These are phyloP conservation scores for Gardenia jasminoides DNA, from an alignment of 257 asterid species.

Conservation along the genomic window DNA sequence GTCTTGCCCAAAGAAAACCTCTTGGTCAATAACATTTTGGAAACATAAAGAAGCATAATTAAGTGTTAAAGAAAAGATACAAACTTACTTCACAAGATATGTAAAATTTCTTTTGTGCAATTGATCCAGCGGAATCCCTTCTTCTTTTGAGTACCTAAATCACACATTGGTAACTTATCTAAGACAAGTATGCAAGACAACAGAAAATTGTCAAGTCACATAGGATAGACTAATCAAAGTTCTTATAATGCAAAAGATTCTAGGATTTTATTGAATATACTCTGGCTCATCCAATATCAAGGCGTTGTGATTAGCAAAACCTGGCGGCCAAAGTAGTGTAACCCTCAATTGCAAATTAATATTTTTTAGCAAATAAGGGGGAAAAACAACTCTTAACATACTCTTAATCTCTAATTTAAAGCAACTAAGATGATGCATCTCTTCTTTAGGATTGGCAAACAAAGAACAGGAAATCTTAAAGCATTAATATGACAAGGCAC, in stretches of 20 bases:
- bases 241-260: background rate
- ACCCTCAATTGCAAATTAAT: too few relatives aligned
- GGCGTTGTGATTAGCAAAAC: background rate
- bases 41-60: background rate
- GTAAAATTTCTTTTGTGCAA: conserved; percentile 63
- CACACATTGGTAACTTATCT: conserved; percentile 9
- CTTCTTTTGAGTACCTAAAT: conserved; percentile 92
- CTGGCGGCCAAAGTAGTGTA: background rate
- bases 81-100: conserved; percentile 70
- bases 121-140: conserved; percentile 56
- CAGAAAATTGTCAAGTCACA: background rate
- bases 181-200: background rate
- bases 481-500: conserved; percentile 6
- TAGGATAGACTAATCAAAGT: background rate
- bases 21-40: background rate
- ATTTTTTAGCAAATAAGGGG: too few relatives aligned
- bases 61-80: background rate
- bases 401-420: too few relatives aligned
- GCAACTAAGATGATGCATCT: too few relatives aligned
- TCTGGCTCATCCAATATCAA: background rate
- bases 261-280: background rate
- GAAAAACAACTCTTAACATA: too few relatives aligned
- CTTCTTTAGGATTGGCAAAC: too few relatives aligned
- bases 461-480: too few relatives aligned
- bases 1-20: background rate